phyloP scores from a whole-genome alignment of 345 rosid genomes.

The Geranium brycei region DNA sequence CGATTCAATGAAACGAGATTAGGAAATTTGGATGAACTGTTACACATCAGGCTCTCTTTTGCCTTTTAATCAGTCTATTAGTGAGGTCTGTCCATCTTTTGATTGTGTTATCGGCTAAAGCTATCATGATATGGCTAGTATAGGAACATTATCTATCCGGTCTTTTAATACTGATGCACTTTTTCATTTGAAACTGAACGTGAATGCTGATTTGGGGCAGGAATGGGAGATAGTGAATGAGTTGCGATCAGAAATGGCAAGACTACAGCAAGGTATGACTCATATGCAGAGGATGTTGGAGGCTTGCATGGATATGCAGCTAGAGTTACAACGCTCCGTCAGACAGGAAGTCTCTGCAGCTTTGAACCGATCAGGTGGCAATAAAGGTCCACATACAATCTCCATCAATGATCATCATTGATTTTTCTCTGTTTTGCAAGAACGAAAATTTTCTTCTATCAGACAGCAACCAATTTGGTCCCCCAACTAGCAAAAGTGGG shows the following conservation, averaged over 20 bases:
- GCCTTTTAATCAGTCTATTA: neutral
- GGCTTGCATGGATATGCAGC: conserved; percentile 99
- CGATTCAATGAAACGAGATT: neutral
- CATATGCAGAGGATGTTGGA: conserved; percentile 99
- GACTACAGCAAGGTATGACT: conserved; percentile 96
- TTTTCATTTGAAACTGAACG: conserved; percentile 1
- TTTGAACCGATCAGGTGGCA: conserved; percentile 61
- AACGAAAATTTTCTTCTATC: too few species aligned
- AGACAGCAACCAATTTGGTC: too few species aligned
- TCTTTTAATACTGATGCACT: neutral
- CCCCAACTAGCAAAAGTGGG: too few species aligned
- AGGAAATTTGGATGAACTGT: neutral
- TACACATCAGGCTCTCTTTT: neutral
- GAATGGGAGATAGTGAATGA: conserved; percentile 97
- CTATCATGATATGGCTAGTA: neutral
- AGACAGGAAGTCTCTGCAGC: conserved; percentile 99
- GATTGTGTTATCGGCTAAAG: neutral
- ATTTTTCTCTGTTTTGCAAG: too few species aligned
- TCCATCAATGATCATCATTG: neutral
- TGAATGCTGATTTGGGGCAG: conserved; percentile 28
- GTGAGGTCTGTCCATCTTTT: neutral
- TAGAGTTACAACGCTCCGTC: conserved; percentile 94
- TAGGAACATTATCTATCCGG: too few species aligned
- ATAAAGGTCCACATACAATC: conserved; percentile 34
- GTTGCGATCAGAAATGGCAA: conserved; percentile 79